These are phyloP conservation scores for Xylaria sp. DNA, from an alignment of 2,329 filamentous ascomycete species.

Conservation along the genomic window DNA sequence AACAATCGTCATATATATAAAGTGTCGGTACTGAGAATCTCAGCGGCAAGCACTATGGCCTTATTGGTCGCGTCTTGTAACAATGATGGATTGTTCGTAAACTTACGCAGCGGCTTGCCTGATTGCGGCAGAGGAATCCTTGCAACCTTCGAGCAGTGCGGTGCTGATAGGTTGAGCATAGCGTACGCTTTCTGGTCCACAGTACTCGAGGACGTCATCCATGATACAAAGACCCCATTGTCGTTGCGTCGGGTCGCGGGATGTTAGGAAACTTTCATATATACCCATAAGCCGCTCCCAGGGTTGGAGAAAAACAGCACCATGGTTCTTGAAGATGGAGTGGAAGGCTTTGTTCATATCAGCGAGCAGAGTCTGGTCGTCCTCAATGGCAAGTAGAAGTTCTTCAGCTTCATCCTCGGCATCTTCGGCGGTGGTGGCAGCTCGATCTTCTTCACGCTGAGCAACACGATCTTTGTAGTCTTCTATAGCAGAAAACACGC, in stretches of 20 bases:
- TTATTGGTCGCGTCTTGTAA: background rate
- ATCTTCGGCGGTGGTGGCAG: conserved; percentile 78
- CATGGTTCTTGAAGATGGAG: conserved; percentile 97
- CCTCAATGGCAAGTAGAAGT: conserved; percentile 89
- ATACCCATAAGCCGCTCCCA: conserved; percentile 89
- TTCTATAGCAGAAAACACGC: conserved; percentile 84
- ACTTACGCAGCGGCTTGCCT: conserved; percentile 87
- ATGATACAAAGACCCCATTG: conserved; percentile 99
- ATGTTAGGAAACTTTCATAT: conserved; percentile 86
- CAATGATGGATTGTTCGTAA: background rate
- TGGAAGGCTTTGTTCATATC: conserved; percentile 99
- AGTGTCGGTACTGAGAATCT: background rate
- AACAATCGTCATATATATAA: background rate
- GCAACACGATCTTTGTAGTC: conserved; percentile 92
- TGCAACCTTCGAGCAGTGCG: conserved; percentile 86
- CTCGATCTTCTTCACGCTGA: conserved; percentile 84
- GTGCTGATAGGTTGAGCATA: conserved; percentile 89
- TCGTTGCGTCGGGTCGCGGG: conserved; percentile 85
- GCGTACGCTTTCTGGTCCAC: conserved; percentile 85
- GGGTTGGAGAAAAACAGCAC: conserved; percentile 81
- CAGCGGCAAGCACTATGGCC: background rate
- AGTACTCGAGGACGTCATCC: conserved; percentile 98
- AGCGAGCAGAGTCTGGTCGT: conserved; percentile 94
- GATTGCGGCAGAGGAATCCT: conserved; percentile 87
- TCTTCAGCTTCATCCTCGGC: conserved; percentile 92